Evolutionary conservation across 768 basidiomycete species (phyloP).

Genomic region (Rhizopogon vulgaris): DNA sequence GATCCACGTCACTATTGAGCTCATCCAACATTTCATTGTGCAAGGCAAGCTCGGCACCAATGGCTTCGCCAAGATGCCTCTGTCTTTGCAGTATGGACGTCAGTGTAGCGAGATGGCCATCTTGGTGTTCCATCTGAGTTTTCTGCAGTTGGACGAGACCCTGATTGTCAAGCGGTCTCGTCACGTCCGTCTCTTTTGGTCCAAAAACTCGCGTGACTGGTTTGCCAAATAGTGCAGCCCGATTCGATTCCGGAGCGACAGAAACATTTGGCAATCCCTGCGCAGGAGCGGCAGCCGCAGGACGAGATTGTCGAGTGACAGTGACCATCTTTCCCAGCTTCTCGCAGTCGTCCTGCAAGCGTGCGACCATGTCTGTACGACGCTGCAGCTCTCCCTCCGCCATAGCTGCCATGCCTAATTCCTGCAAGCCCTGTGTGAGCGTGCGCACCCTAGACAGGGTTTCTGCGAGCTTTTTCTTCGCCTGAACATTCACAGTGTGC

Average conservation of each 20-base stretch:
- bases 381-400: conserved; percentile 89
- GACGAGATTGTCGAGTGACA: conserved; percentile 53
- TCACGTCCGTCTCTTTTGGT: conserved; percentile 77
- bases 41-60: conserved; percentile 70
- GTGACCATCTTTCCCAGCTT: conserved; percentile 83
- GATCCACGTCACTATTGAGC: conserved; percentile 70
- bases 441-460: conserved; percentile 67
- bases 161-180: conserved; percentile 80
- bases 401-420: conserved; percentile 64
- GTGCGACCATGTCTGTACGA: conserved; percentile 82
- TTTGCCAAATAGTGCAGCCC: conserved; percentile 59
- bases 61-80: conserved; percentile 80
- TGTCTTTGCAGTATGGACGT: conserved; percentile 81
- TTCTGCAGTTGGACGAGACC: conserved; percentile 79
- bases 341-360: conserved; percentile 87
- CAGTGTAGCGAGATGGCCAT: conserved; percentile 71
- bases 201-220: conserved; percentile 79
- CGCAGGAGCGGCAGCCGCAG: conserved; percentile 24
- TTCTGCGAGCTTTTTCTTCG: conserved; percentile 79
- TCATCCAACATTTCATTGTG: conserved; percentile 88
- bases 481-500: conserved; percentile 75
- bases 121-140: conserved; percentile 78
- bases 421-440: conserved; percentile 64
- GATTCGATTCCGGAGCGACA: conserved; percentile 46
- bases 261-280: conserved; percentile 10